Conservation (phyloP, 1,139 yeast genomes). For the Pichia terricola region DNA sequence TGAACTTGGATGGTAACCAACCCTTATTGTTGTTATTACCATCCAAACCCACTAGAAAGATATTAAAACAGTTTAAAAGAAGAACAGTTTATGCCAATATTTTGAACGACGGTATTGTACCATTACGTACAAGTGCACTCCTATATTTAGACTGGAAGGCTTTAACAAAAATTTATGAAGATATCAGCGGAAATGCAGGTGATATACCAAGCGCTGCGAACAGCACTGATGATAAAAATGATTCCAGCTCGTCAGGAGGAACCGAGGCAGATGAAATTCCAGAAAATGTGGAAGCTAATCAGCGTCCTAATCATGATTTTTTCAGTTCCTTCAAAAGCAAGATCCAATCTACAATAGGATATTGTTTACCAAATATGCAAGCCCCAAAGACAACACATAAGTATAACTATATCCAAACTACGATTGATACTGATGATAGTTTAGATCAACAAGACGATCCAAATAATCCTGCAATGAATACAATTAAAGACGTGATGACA, state of each 20-base stretch:
- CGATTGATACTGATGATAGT: conserved; percentile 2
- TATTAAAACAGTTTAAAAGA: conserved; percentile 51
- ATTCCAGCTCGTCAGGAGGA: not conserved
- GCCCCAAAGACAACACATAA: conserved; percentile 19
- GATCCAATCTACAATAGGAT: conserved; percentile 12
- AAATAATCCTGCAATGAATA: not conserved
- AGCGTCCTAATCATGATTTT: too few relatives aligned
- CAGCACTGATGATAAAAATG: not conserved
- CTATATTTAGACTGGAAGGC: conserved; percentile 71
- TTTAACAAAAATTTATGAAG: conserved; percentile 35
- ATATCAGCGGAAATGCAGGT: conserved; percentile 7
- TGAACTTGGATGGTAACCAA: conserved; percentile 51
- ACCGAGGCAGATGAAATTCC: too few relatives aligned
- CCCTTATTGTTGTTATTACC: conserved; percentile 74
- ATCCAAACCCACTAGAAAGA: conserved; percentile 67
- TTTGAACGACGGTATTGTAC: conserved; percentile 84
- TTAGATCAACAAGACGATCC: conserved; percentile 2
- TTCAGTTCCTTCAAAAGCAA: conserved; percentile 5
- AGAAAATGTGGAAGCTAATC: too few relatives aligned
- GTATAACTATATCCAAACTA: conserved; percentile 29
- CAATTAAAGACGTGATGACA: conserved; percentile 5
- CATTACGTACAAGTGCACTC: conserved; percentile 77
- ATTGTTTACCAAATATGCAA: conserved; percentile 11
- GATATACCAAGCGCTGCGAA: conserved; percentile 16
- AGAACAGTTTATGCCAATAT: conserved; percentile 75